Base-by-base conservation (phyloP, 495 filamentous ascomycete genomes). In the Melanomma pulvis-pyrius region DNA sequence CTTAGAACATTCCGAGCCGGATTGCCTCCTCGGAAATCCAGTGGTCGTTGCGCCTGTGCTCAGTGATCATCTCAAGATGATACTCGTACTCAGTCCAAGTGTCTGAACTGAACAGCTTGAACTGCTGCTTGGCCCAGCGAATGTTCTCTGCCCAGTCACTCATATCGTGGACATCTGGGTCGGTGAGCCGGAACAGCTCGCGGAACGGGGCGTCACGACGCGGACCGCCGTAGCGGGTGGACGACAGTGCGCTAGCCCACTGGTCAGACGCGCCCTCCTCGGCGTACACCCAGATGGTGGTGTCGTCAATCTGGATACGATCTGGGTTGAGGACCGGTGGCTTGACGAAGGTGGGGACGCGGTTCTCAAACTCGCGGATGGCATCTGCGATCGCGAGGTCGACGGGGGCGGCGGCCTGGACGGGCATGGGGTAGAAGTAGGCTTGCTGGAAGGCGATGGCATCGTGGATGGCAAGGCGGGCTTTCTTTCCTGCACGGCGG, bases 71-170 rank as follows among this genome's bases (percentile, higher is more conserved):
- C 50, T 55, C 61, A 1, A 55, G 26, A 28, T 55, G 52, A 17
- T 48, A 56, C 3, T 30, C 50, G n/a, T 56, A 47, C 26, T 56
- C 50, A 2, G 36, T 55, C 61, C 61, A 63, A 7, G 47, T 44
- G 15, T 1, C 25, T 4, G 21, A 25, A 9, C 50, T 39, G 36
- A 34, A 63, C 22, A 54, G 13, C 32, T 15, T 19, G 24, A 22
- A 13, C 51, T 63, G 61, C 24, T 63, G 36, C 36, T 63, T 63
- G 24, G 61, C 61, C 61, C 61, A 63, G n/a, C 61, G 50, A 26
- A 63, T 63, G 39, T 56, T 56, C 61, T 63, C 61, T 11, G 51
- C 50, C 61, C 61, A 63, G 12, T 63, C 61, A 47, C 61, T 63
- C 13, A 25, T 22, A 56, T 63, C 61, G 6, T 19, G 6, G 2